Evolutionary conservation across 192 early-diverging fungal species (phyloP).

Genomic region (Chytriomyces sp.): DNA sequence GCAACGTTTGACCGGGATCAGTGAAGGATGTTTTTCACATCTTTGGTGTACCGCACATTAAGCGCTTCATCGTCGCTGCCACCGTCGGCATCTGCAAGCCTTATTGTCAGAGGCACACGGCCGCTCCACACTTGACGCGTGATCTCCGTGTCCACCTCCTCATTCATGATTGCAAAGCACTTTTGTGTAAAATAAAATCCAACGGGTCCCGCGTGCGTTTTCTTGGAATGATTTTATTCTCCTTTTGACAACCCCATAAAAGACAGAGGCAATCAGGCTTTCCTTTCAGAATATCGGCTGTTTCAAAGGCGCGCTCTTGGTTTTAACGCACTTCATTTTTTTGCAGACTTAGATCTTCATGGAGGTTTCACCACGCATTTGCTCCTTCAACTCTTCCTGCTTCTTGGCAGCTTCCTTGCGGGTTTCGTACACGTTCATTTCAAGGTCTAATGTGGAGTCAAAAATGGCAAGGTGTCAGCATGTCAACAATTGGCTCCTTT

Average conservation of each 20-base stretch:
- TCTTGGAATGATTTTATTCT: background rate
- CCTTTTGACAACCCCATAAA: too few species aligned
- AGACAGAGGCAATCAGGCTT: too few species aligned
- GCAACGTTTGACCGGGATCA: background rate
- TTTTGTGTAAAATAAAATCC: background rate
- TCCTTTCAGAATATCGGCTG: too few species aligned
- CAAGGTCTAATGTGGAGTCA: conserved; percentile 19
- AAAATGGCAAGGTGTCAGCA: background rate
- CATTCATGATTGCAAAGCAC: background rate
- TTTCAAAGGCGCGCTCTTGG: too few species aligned
- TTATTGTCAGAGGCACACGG: background rate
- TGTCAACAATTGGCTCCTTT: background rate
- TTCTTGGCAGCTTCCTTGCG: background rate
- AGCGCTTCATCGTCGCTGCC: background rate
- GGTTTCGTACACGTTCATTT: conserved; percentile 4
- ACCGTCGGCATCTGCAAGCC: background rate
- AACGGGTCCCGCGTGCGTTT: background rate
- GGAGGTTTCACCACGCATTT: conserved; percentile 22
- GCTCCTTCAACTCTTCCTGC: conserved; percentile 23
- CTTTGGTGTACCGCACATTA: background rate
- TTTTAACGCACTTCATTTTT: background rate
- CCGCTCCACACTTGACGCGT: background rate
- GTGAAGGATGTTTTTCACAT: background rate
- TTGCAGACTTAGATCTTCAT: conserved; percentile 15
- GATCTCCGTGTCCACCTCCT: background rate